These are phyloP conservation scores for Eleusine indica DNA, from an alignment of 176 grass and related monocot genomes.

Conservation along the genomic window DNA sequence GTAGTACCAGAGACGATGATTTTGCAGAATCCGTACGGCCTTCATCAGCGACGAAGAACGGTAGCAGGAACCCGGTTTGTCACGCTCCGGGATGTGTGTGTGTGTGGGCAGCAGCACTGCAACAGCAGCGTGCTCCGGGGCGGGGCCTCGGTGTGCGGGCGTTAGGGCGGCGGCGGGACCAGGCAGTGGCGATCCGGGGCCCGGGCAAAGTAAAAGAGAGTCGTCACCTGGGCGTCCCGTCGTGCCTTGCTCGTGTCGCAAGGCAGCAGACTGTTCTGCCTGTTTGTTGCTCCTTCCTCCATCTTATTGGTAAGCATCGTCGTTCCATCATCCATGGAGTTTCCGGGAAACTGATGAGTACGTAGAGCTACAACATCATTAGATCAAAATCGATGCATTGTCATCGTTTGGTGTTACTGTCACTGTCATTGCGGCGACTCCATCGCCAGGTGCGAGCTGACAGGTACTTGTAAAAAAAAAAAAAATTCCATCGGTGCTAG, in stretches of 20 bases:
- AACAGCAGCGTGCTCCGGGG: not conserved
- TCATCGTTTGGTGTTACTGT: no score
- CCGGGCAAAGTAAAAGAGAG: not conserved
- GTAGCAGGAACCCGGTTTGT: no score
- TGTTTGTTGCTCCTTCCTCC: no score
- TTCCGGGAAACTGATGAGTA: not conserved
- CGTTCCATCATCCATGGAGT: no score
- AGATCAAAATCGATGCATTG: no score
- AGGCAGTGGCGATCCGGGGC: not conserved
- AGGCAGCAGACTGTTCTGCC: not conserved
- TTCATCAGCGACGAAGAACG: not conserved
- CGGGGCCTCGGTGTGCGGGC: conserved; percentile 37
- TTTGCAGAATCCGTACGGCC: not conserved
- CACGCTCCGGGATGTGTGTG: no score
- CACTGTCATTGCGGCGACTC: no score
- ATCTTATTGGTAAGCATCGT: no score
- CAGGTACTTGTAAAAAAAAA: no score
- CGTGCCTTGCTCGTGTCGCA: conserved; percentile 24
- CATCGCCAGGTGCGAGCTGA: no score
- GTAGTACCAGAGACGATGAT: not conserved
- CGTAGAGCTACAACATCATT: no score
- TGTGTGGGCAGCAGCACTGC: not conserved
- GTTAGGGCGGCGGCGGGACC: conserved; percentile 46
- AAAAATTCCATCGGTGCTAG: no score
- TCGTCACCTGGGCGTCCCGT: not conserved